Evolutionary conservation across 2,329 filamentous ascomycete genomes (phyloP).

Genomic region (Mycocentrospora acerina): DNA sequence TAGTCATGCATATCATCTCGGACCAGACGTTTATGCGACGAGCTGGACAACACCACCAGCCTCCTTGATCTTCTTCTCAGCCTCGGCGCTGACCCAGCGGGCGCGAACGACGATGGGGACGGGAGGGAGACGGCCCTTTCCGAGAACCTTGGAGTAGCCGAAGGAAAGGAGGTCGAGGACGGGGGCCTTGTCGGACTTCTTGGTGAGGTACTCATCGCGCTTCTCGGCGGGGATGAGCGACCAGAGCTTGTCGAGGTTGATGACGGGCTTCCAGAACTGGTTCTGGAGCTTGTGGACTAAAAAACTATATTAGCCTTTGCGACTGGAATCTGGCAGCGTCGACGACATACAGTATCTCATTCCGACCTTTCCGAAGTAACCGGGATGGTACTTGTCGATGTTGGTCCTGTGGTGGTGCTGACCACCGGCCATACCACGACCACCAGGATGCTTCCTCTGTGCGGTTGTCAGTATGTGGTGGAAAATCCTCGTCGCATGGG

Average conservation of each 20-base stretch:
- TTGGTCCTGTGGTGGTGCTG: constrained; percentile 98
- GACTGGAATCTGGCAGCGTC: too few relatives aligned
- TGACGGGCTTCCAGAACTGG: constrained; percentile 97
- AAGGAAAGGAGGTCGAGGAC: constrained; percentile 96
- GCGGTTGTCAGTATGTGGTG: constrained; percentile 5
- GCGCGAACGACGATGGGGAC: constrained; percentile 93
- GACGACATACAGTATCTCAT: constrained; percentile 24
- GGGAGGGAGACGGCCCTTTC: constrained; percentile 93
- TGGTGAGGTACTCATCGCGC: constrained; percentile 85
- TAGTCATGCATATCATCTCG: constrained; percentile 23
- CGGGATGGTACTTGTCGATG: constrained; percentile 90
- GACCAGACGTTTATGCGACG: constrained; percentile 68
- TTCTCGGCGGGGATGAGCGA: constrained; percentile 89
- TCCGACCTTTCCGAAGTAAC: constrained; percentile 99
- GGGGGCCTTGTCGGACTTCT: constrained; percentile 89
- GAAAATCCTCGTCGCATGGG: background rate
- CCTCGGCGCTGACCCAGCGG: constrained; percentile 91
- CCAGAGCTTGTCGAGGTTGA: constrained; percentile 99
- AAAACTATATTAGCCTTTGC: constrained; percentile 22
- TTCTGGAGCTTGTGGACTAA: constrained; percentile 85
- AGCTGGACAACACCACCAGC: constrained; percentile 95
- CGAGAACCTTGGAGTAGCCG: constrained; percentile 98
- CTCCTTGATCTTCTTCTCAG: constrained; percentile 98
- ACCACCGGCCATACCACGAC: constrained; percentile 86
- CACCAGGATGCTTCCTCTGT: constrained; percentile 74